phyloP scores from a whole-genome alignment of 2,329 filamentous ascomycete species.

The Zymoseptoria pseudotritici region DNA sequence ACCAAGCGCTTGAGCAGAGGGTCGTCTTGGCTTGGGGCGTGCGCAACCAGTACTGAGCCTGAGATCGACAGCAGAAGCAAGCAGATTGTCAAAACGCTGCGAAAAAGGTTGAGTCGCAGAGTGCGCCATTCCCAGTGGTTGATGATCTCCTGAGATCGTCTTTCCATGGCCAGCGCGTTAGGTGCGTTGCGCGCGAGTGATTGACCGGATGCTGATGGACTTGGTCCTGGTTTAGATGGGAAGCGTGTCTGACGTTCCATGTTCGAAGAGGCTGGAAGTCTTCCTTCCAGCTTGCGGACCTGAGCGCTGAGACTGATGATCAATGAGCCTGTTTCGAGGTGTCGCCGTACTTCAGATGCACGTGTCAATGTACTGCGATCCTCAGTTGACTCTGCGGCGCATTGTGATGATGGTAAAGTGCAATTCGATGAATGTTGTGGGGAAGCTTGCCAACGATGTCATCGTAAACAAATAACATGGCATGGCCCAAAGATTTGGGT shows the following conservation, averaged over 20 bases:
- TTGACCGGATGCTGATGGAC: not conserved
- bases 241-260: not conserved
- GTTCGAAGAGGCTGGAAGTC: not conserved
- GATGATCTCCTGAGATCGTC: not conserved
- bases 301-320: no score
- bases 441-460: no score
- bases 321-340: no score
- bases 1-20: not conserved
- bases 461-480: no score
- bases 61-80: not conserved
- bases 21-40: not conserved
- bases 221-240: not conserved
- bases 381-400: no score
- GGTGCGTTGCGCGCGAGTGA: not conserved
- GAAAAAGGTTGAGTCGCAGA: not conserved
- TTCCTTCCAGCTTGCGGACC: not conserved
- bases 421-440: no score
- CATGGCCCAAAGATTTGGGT: no score
- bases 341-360: no score
- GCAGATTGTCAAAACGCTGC: not conserved
- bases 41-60: not conserved
- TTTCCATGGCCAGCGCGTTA: not conserved
- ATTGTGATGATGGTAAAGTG: no score
- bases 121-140: not conserved
- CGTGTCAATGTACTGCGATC: no score